A percentile compares a stretch with the other conserved stretches of the same genome.
Conservation (phyloP, 352 stramenopile species). For the Phytopythium chamaehyphon region DNA sequence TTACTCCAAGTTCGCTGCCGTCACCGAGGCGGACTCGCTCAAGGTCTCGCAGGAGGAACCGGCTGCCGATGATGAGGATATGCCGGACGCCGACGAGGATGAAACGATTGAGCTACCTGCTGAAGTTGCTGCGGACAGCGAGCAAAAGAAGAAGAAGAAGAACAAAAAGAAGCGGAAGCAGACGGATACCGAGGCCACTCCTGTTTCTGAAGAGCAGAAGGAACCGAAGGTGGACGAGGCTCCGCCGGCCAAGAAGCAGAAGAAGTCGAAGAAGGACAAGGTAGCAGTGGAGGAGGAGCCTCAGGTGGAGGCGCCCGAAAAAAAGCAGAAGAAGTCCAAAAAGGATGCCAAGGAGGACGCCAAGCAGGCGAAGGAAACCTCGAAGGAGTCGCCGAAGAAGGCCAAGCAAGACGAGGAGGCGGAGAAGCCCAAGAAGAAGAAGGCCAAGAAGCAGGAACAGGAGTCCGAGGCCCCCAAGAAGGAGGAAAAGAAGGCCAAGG, state of each 20-base stretch:
- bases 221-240: slow-evolving; percentile 18
- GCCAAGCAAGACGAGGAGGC: slow-evolving; percentile 8
- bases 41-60: slow-evolving; percentile 41
- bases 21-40: slow-evolving; percentile 76
- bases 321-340: slow-evolving; percentile 44
- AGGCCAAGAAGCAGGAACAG: slow-evolving; percentile 11
- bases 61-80: slow-evolving; percentile 9
- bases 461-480: slow-evolving; percentile 11
- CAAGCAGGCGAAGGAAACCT: neutral
- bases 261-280: slow-evolving; percentile 30
- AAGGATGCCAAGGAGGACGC: slow-evolving; percentile 13
- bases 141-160: slow-evolving; percentile 24
- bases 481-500: slow-evolving; percentile 21
- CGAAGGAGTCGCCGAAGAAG: slow-evolving; percentile 9
- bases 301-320: slow-evolving; percentile 8
- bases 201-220: slow-evolving; percentile 21
- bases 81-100: slow-evolving; percentile 17
- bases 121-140: slow-evolving; percentile 18
- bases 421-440: slow-evolving; percentile 8
- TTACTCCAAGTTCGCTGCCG: slow-evolving; percentile 65
- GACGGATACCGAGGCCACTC: slow-evolving; percentile 2
- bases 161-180: slow-evolving; percentile 9
- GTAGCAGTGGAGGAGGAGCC: slow-evolving; percentile 15
- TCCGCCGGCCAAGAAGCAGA: slow-evolving; percentile 38
- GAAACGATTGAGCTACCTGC: slow-evolving; percentile 16